phyloP scores from a whole-genome alignment of 2,329 filamentous ascomycete species.

The Penicillium sp. region DNA sequence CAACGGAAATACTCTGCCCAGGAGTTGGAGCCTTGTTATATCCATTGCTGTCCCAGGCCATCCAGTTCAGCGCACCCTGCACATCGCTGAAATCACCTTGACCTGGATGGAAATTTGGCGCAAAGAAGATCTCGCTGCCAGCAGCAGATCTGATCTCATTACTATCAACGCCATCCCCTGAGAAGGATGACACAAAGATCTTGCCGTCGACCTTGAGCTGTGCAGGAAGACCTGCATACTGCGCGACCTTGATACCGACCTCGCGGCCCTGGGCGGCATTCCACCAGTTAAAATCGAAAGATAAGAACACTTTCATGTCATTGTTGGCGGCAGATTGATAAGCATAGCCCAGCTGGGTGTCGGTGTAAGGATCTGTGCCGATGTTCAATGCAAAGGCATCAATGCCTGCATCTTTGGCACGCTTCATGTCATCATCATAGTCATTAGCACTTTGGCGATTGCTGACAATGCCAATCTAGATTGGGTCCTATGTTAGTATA shows the following conservation, averaged over 20 bases:
- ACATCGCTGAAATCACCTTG: constrained; percentile 39
- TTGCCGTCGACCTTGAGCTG: constrained; percentile 53
- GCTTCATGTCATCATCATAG: constrained; percentile 51
- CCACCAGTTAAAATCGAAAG: constrained; percentile 58
- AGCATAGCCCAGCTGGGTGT: constrained; percentile 50
- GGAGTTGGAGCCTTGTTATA: constrained; percentile 51
- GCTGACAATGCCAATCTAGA: constrained; percentile 48
- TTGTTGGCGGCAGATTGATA: constrained; percentile 51
- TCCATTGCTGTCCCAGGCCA: constrained; percentile 44
- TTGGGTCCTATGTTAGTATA: not conserved
- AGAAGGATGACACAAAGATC: constrained; percentile 56
- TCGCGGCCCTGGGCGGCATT: constrained; percentile 35
- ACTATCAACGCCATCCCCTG: constrained; percentile 49
- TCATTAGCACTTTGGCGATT: constrained; percentile 45
- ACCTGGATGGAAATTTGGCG: constrained; percentile 51
- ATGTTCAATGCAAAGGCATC: constrained; percentile 55
- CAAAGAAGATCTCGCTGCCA: constrained; percentile 49
- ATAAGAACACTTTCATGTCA: constrained; percentile 56
- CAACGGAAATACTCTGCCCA: constrained; percentile 42
- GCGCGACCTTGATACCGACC: constrained; percentile 48
- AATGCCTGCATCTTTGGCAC: constrained; percentile 46
- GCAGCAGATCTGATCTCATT: constrained; percentile 44
- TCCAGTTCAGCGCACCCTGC: constrained; percentile 47
- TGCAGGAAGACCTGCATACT: constrained; percentile 45
- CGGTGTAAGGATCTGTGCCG: constrained; percentile 44